Percentiles rank a stretch among this genome's conserved stretches.
These are phyloP conservation scores for Fusarium circinatum DNA, from an alignment of 2,329 filamentous ascomycete species.

Conservation along the genomic window DNA sequence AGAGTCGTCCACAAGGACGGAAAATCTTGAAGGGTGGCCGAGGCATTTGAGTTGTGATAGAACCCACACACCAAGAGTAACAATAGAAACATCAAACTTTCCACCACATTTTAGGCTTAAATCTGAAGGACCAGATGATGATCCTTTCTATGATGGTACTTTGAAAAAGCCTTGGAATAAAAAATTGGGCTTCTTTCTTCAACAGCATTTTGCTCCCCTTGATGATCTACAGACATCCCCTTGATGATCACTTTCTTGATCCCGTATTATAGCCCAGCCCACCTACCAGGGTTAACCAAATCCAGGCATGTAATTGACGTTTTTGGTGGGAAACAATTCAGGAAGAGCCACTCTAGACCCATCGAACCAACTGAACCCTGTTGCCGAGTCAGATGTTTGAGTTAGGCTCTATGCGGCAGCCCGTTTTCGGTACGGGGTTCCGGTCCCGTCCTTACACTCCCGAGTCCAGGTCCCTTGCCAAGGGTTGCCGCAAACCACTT, in stretches of 20 bases:
- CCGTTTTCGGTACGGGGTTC: slow-evolving; percentile 30
- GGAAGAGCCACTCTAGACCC: slow-evolving; percentile 30
- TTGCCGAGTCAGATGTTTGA: slow-evolving; percentile 41
- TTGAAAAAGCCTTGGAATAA: not conserved
- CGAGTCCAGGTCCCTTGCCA: slow-evolving; percentile 23
- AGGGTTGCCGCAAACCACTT: slow-evolving; percentile 16
- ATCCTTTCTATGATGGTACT: not conserved
- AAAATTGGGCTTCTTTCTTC: not conserved
- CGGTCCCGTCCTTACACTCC: slow-evolving; percentile 23
- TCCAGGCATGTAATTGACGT: slow-evolving; percentile 32
- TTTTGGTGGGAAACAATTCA: slow-evolving; percentile 34
- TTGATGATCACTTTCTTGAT: not conserved
- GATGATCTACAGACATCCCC: not conserved
- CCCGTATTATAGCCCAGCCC: not conserved
- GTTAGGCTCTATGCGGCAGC: slow-evolving; percentile 35
- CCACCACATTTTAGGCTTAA: slow-evolving; percentile 5
- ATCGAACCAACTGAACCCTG: slow-evolving; percentile 42
- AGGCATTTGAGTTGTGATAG: slow-evolving; percentile 4
- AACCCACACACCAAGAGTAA: slow-evolving; percentile 4
- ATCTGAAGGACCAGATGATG: not conserved
- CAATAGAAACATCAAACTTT: slow-evolving; percentile 8
- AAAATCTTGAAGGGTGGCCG: slow-evolving; percentile 36
- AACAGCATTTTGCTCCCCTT: not conserved
- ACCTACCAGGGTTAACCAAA: slow-evolving; percentile 36
- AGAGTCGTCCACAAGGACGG: slow-evolving; percentile 38